Evolutionary conservation across 2,329 filamentous ascomycete species (phyloP).

Genomic region (Pyrenochaeta sp.): DNA sequence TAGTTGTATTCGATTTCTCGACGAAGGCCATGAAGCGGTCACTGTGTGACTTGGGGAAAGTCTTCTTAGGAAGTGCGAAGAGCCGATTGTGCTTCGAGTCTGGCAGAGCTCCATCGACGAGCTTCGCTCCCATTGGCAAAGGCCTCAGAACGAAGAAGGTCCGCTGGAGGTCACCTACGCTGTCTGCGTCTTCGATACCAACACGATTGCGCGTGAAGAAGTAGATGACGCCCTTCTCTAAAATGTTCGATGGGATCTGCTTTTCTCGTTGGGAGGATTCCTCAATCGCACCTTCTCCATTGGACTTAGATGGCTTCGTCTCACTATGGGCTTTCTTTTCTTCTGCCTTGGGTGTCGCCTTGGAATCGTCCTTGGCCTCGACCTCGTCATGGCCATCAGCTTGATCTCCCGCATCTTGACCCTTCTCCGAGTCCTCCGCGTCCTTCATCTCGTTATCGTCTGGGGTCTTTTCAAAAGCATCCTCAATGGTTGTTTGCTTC

Average conservation of each 20-base stretch:
- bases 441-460: slow-evolving; percentile 39
- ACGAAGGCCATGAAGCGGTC: slow-evolving; percentile 85
- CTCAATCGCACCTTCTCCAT: slow-evolving; percentile 51
- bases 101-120: slow-evolving; percentile 66
- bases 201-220: slow-evolving; percentile 87
- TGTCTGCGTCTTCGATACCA: slow-evolving; percentile 71
- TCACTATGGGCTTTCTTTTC: slow-evolving; percentile 14
- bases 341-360: not conserved
- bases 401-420: slow-evolving; percentile 4
- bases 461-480: slow-evolving; percentile 54
- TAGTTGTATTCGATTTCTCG: slow-evolving; percentile 72
- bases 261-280: slow-evolving; percentile 60
- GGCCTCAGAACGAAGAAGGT: slow-evolving; percentile 83
- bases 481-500: slow-evolving; percentile 62
- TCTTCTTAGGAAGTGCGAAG: slow-evolving; percentile 83
- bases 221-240: slow-evolving; percentile 90
- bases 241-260: slow-evolving; percentile 66
- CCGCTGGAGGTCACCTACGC: slow-evolving; percentile 75
- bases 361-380: slow-evolving; percentile 6
- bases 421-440: slow-evolving; percentile 12
- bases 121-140: slow-evolving; percentile 71
- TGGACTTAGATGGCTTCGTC: slow-evolving; percentile 26
- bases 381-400: no score
- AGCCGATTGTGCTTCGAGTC: slow-evolving; percentile 71
- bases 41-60: slow-evolving; percentile 70